Base-by-base conservation (phyloP, 805 yeast genomes). In the Ogataea glucozyma region DNA sequence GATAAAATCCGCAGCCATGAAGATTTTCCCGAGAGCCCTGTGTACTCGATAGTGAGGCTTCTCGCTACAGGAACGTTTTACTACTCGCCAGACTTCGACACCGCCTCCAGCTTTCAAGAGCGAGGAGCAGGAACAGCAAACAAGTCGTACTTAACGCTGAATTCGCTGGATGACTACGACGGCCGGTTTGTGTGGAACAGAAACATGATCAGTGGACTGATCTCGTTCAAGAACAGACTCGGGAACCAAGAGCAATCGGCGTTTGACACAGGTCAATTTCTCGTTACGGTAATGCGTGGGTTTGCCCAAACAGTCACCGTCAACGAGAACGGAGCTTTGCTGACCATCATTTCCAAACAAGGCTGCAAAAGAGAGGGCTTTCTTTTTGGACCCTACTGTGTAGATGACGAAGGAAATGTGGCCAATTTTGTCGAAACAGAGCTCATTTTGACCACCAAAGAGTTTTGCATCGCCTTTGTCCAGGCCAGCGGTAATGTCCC, bases 401-500 rank as follows among this genome's bases (percentile, higher is more conserved):
- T 76, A 52, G 83, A 78, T 53, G 83, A 78, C 47, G 73, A 73
- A 30, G 80, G 82, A 1, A 67, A 69, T 17, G 78, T 69, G 11
- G 67, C 80, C 3, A 76, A 77, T 51, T 76, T 66, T 52, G 75
- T 70, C 17, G 83, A 78, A 51, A 66, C 78, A 4, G 83, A 78
- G 56, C 55, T 76, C 12, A 65, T 77, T 7, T 54, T 76, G 8
- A 72, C 73, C 35, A 64, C 72, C 5, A 65, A 62, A 22, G 63
- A 55, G 34, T 70, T 56, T 43, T 67, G 73, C 50, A 68, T 70
- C 48, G 62, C 78, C 4, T 73, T 74, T 44, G 66, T 73, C 6
- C 62, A 75, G 18, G 53, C 76, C 4, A 56, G 78, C 38, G 82
- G 83, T 1, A 78, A 78, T 53, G 77, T 74, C 8, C 83, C 83